Evolutionary conservation across 2,329 filamentous ascomycete genomes (phyloP), one percentile per base, ranked within the genome.

Genomic region (Apiospora koreana): DNA sequence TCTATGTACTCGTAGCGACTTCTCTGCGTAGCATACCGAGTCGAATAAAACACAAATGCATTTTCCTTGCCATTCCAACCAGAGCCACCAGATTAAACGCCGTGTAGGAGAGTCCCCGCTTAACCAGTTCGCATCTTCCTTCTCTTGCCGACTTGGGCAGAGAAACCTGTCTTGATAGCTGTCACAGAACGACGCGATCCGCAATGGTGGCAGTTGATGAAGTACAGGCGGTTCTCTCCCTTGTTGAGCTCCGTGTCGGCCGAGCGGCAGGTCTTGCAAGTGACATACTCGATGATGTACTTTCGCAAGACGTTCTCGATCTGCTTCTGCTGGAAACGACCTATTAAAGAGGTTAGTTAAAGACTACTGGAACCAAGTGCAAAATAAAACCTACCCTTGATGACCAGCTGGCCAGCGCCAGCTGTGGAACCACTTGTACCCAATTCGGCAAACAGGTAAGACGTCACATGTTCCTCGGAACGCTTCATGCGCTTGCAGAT

Each of bases 101-200:
- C 54, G 21, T 62, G 54, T 38, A 62, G 54, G 18, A 62, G 18
- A 62, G 10, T 62, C 54, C 54, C 54, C 31, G 54, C 54, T 62
- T 62, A 62, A 62, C 54, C 54, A 62, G 54, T 62, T 31, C 66
- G 90, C 86, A 94, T 93, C 90, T 97, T 97, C 88, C 91, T 96
- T 89, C 96, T 93, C 93, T 98, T 98, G 83, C 96, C 96, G 83
- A 99, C 93, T 86, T 98, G 96, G 83, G 96, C 96, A 79, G 95
- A 97, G 94, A 99, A 99, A 94, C 96, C 96, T 73, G 94, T 97
- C 92, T 99, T 99, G 92, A 99, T 99, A 76, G 96, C 95, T 72
- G 94, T 94, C 81, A 98, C 95, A 79, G 91, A 94, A 81, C 95
- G 92, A 84, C 95, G 88, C 68, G 91, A 93, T 74, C 92, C 91